phyloP scores from a whole-genome alignment of 495 filamentous ascomycete genomes.

The Immersiella caudata region DNA sequence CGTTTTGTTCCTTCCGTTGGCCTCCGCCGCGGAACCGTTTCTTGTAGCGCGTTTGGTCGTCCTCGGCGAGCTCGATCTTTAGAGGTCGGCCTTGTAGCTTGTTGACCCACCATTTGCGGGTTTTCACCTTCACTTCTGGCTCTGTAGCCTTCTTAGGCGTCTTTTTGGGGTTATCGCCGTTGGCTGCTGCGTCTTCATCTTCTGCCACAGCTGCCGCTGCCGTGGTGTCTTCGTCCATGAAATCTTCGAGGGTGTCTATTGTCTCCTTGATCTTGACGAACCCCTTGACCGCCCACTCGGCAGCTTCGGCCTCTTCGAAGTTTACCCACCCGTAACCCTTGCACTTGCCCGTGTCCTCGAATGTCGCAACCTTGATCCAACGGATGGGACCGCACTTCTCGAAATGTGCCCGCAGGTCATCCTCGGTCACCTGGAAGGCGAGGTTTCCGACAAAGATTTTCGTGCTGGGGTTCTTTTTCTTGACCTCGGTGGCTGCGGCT shows the following conservation, averaged over 20 bases:
- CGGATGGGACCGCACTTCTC: constrained; percentile 76
- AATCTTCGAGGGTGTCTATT: constrained; percentile 56
- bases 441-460: constrained; percentile 94
- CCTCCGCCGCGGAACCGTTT: constrained; percentile 83
- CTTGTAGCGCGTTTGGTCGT: constrained; percentile 80
- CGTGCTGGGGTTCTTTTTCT: constrained; percentile 62
- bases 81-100: constrained; percentile 73
- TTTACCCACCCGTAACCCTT: constrained; percentile 96
- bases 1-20: constrained; percentile 25
- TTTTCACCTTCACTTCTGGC: constrained; percentile 46
- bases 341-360: constrained; percentile 96
- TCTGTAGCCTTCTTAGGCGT: constrained; percentile 17
- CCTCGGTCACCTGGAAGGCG: constrained; percentile 79
- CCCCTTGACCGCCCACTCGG: constrained; percentile 78
- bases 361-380: constrained; percentile 85
- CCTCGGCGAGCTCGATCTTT: constrained; percentile 92
- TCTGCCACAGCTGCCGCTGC: constrained; percentile 37
- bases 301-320: constrained; percentile 77
- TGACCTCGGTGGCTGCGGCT: not conserved
- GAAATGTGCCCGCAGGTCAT: constrained; percentile 78
- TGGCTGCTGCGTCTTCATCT: constrained; percentile 19
- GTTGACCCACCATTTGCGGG: constrained; percentile 80
- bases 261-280: constrained; percentile 67
- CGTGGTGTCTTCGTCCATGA: constrained; percentile 58
- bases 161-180: constrained; percentile 19